Evolutionary conservation across 208 protist genomes (phyloP), one percentile per base, ranked within the genome.

Genomic region (Wallacemonas sp.): DNA sequence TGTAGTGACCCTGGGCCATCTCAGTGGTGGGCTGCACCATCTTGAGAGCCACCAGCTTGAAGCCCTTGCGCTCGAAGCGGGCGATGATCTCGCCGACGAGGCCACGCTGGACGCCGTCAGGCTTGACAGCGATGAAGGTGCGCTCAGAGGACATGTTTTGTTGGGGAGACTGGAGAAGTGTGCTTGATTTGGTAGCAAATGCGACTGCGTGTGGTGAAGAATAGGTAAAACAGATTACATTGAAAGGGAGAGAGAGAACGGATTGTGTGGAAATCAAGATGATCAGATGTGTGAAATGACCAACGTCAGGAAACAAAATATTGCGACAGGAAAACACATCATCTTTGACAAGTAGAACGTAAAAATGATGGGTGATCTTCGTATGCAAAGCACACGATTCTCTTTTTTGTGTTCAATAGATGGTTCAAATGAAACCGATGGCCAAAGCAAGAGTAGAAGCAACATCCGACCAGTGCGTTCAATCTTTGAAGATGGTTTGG

Each of bases 101-200:
- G 73, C 76, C 83, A 54, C 93, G 93, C 85, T 98, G 96, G 65
- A 98, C 95, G 68, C 94, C 96, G 65, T 98, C 95, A 38, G 92
- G 93, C 87, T 98, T 98, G 73, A 98, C 78, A 52, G 93, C 92
- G 72, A 98, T 97, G 81, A 98, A 98, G 44, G 97, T 98, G 56
- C 97, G 88, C 77, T 98, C 97, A 65, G 73, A 85, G 39, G 82
- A 66, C 81, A 91, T 90, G 52, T 4, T 70, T 65, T 33, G n/a
- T 44, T 29, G 14, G 29, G 55, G 26, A 63, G 33, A 32, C 23
- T 61, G 36, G 29, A 41, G 34, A n/a, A n/a, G n/a, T n/a, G 49
- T 19, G n/a, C n/a, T 60, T 49, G 9, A 17, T 12, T 26, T 49
- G 19, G 44, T 49, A 49, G 44, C 9, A 17, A 49, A 17, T 14